These are phyloP conservation scores for Apium graveolens DNA, from an alignment of 129 eudicot species.

Conservation along the genomic window DNA sequence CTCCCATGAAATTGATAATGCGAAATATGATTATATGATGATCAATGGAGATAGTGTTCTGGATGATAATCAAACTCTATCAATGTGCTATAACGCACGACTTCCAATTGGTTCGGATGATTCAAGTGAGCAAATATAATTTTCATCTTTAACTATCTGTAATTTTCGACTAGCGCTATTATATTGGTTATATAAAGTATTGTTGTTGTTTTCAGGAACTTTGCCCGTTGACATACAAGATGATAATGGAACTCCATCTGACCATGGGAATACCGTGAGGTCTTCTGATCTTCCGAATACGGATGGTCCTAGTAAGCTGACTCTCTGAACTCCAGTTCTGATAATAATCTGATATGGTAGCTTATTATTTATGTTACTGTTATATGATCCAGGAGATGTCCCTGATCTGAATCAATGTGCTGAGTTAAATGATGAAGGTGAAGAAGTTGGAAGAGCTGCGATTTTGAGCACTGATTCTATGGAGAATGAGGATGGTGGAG, in stretches of 20 bases:
- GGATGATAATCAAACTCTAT: constrained; percentile 17
- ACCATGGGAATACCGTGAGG: background rate
- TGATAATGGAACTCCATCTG: background rate
- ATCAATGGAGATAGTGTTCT: background rate
- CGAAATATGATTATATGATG: no score
- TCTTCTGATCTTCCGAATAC: background rate
- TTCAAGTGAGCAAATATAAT: constrained; percentile 12
- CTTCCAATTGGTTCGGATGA: constrained; percentile 3
- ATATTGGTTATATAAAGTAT: background rate
- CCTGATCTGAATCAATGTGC: background rate
- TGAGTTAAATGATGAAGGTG: no score
- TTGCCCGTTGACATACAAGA: background rate
- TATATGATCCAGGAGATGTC: background rate
- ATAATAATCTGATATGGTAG: background rate
- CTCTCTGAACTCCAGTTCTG: background rate
- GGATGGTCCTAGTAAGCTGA: background rate
- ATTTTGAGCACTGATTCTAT: background rate
- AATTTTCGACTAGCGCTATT: background rate
- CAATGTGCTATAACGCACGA: constrained; percentile 17
- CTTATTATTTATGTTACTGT: background rate
- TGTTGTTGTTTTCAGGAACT: background rate
- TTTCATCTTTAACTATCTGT: background rate
- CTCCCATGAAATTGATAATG: background rate
- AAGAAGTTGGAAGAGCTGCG: no score
- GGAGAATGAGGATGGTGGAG: no score